These are phyloP conservation scores for Basidiobolus meristosporus DNA, from an alignment of 371 early-diverging fungal genomes.

Conservation along the genomic window DNA sequence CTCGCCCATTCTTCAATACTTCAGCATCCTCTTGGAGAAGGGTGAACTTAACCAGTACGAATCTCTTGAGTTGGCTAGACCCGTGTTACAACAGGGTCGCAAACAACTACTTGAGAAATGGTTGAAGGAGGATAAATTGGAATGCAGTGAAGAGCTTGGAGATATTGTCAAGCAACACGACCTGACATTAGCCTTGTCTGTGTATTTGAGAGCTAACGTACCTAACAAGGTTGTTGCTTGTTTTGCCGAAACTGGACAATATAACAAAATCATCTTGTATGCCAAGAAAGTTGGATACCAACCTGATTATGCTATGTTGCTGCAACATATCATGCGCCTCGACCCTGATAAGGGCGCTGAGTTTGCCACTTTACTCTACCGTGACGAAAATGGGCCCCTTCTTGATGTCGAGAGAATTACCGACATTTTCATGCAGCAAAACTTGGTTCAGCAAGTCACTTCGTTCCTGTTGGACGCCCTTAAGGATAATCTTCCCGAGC, in stretches of 20 bases:
- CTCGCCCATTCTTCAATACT: constrained; percentile 92
- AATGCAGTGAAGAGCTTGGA: constrained; percentile 94
- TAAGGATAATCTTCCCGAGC: constrained; percentile 75
- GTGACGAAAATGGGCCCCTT: constrained; percentile 66
- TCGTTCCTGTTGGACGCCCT: constrained; percentile 89
- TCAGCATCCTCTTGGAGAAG: constrained; percentile 89
- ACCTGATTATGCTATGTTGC: constrained; percentile 78
- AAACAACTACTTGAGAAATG: constrained; percentile 92
- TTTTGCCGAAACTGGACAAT: constrained; percentile 93
- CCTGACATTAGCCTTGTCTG: constrained; percentile 74
- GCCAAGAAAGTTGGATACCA: constrained; percentile 83
- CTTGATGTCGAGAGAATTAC: constrained; percentile 75
- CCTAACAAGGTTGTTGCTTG: constrained; percentile 84
- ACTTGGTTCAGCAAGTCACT: constrained; percentile 90
- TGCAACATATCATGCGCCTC: constrained; percentile 73
- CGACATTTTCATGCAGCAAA: constrained; percentile 81
- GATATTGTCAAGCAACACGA: constrained; percentile 91
- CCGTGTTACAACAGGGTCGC: constrained; percentile 78
- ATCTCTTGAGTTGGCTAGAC: constrained; percentile 83
- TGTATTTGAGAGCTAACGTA: constrained; percentile 85
- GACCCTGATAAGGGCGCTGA: constrained; percentile 88
- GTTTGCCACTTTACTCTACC: constrained; percentile 73
- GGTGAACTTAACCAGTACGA: constrained; percentile 85
- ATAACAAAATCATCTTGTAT: constrained; percentile 86
- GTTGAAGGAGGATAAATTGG: constrained; percentile 94